These are phyloP conservation scores for Colletotrichum sp. DNA, from an alignment of 2,329 filamentous ascomycete genomes.

Conservation along the genomic window DNA sequence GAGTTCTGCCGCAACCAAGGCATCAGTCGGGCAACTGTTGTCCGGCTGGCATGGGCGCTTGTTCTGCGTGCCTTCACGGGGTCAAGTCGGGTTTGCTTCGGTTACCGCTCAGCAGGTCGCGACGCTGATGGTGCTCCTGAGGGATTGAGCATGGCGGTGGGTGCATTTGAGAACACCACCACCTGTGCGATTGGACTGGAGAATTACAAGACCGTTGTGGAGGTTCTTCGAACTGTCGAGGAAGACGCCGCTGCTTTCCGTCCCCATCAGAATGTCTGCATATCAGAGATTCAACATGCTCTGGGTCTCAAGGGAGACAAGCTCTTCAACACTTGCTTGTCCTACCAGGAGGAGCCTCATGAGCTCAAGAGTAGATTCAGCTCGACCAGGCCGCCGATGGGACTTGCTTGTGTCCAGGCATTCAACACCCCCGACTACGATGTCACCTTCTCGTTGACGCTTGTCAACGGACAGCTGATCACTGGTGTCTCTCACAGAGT, in stretches of 20 bases:
- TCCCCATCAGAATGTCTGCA: slow-evolving; percentile 49
- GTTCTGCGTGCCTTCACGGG: slow-evolving; percentile 60
- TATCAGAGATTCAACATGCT: slow-evolving; percentile 51
- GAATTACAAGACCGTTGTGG: slow-evolving; percentile 33
- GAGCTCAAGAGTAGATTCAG: slow-evolving; percentile 38
- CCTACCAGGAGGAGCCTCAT: slow-evolving; percentile 47
- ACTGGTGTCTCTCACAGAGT: slow-evolving; percentile 49
- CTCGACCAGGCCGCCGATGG: slow-evolving; percentile 28
- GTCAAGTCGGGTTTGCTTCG: slow-evolving; percentile 58
- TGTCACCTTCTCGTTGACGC: slow-evolving; percentile 48
- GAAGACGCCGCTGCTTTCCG: slow-evolving; percentile 33
- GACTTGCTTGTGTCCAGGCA: slow-evolving; percentile 38
- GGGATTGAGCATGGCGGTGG: slow-evolving; percentile 46
- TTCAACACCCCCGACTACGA: slow-evolving; percentile 52
- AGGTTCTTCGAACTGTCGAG: slow-evolving; percentile 35
- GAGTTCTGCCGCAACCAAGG: slow-evolving; percentile 44
- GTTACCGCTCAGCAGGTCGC: slow-evolving; percentile 51
- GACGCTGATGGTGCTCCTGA: slow-evolving; percentile 45
- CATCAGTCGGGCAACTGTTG: slow-evolving; percentile 52
- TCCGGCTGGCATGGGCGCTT: slow-evolving; percentile 66
- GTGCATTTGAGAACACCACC: slow-evolving; percentile 48
- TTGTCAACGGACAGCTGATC: slow-evolving; percentile 44
- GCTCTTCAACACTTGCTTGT: slow-evolving; percentile 58
- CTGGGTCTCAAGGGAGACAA: slow-evolving; percentile 44
- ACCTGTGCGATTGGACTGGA: slow-evolving; percentile 38